Evolutionary conservation across 169 alveolate species (phyloP), one percentile per base, ranked within the genome.

Genomic region (Prorocentrum cordatum): DNA sequence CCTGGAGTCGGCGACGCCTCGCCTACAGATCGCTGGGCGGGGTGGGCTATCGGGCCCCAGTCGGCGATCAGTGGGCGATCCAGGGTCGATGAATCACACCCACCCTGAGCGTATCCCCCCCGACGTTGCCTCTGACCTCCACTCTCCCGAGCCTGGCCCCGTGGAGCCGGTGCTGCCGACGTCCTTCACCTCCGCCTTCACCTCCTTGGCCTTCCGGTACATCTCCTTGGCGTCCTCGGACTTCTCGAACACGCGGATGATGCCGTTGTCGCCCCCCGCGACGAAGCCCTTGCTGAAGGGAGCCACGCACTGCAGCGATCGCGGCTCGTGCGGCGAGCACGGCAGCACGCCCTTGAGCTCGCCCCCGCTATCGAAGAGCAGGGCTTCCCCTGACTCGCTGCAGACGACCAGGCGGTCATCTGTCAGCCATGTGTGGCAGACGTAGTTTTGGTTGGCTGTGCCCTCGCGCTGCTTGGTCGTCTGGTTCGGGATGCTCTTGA

Each of bases 261-360:
- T 42, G 54, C 54, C 54, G 9, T 42, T 12, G 39, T 92, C 94
- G 24, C 96, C 97, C 5, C 96, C 98, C 29, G 94, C 93, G 62
- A 96, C 70, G 88, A 96, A 95, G 39, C 98, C 98, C 35, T 94
- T 95, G 42, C 95, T 92, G 86, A 93, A 94, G 58, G 95, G 93
- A 2, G 92, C 85, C 38, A 96, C 91, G 50, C 94, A 79, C 61
- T 92, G 94, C 68, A 93, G 91, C 29, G 93, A 91, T 64, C 95
- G 91, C 16, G 93, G 93, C 66, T 94, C 95, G 9, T 85, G 75
- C 20, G 96, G 95, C 9, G 96, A 92, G 36, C 95, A 92, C 16
- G 94, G 92, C 2, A 96, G 90, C 9, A 94, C 93, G 50, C 20
- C 92, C 71, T 92, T 94, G 77, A 94, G 94, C 62, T 95, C 97